A percentile compares a stretch with the other conserved stretches of the same genome.
Conservation (phyloP, 305 asterid species). For the Plantago coronopus region DNA sequence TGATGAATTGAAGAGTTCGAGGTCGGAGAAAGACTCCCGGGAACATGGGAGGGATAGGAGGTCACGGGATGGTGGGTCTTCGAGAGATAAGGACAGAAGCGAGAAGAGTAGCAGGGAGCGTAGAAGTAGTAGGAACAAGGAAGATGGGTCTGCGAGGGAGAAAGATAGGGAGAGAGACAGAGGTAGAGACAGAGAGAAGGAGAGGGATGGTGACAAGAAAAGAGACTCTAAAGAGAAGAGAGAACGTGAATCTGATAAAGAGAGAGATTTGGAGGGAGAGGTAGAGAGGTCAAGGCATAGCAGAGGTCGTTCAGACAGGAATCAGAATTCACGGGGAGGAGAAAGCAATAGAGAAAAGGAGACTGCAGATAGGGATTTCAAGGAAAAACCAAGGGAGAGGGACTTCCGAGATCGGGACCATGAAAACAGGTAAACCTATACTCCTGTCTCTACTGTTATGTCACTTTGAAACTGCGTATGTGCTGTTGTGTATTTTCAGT, state of each 20-base stretch:
- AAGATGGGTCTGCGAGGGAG: slow-evolving; percentile 31
- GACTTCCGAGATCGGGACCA: slow-evolving; percentile 37
- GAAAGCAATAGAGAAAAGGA: slow-evolving; percentile 41
- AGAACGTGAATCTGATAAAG: slow-evolving; percentile 45
- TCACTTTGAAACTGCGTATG: neutral
- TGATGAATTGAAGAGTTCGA: slow-evolving; percentile 42
- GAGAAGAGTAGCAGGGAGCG: slow-evolving; percentile 41
- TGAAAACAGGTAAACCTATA: slow-evolving; percentile 44
- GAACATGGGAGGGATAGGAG: slow-evolving; percentile 44
- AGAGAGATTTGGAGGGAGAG: slow-evolving; percentile 41
- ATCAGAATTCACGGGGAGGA: slow-evolving; percentile 33
- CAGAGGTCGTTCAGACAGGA: slow-evolving; percentile 40
- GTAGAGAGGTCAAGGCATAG: slow-evolving; percentile 39
- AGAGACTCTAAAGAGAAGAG: slow-evolving; percentile 42
- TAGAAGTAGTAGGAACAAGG: slow-evolving; percentile 34
- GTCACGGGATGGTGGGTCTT: slow-evolving; percentile 34
- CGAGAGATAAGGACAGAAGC: slow-evolving; percentile 47
- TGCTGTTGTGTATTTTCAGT: neutral
- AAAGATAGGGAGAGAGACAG: slow-evolving; percentile 33
- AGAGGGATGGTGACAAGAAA: slow-evolving; percentile 35
- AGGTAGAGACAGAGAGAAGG: slow-evolving; percentile 31
- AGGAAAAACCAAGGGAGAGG: slow-evolving; percentile 38
- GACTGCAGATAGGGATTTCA: slow-evolving; percentile 33
- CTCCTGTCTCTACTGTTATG: neutral
- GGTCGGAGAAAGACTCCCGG: slow-evolving; percentile 40